Evolutionary conservation across 345 rosid genomes (phyloP), one percentile per base, ranked within the genome.

Genomic region (Noccaea bulbosa): DNA sequence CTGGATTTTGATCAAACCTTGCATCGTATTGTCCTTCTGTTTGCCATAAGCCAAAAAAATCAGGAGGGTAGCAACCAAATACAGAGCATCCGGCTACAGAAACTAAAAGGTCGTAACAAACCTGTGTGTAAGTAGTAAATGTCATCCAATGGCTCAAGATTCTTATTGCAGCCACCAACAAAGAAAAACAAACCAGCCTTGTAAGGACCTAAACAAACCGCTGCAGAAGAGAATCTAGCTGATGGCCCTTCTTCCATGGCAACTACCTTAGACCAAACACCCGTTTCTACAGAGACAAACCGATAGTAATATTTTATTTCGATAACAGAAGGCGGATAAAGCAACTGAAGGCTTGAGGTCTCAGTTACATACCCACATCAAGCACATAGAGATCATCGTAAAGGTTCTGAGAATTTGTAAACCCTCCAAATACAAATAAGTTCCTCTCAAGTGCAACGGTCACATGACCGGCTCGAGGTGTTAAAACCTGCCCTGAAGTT

Each of bases 381-480:
- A 94, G 93, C 84, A 88, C 79, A 67, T 87, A 80, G 7, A 91
- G 80, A 75, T 91, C 98, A 76, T 86, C 84, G 7, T 88, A 89
- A 12, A 89, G 84, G 67, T 86, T 84, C 75, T 89, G 97, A 41
- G 93, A 85, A 72, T 88, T 86, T 0, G 97, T 85, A 79, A 85
- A 91, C 79, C 99, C 98, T 70, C 99, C 99, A 78, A 89, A 94
- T 33, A 94, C 97, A 81, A 85, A 83, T 69, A 94, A 82, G 72
- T 84, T 81, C 83, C 85, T 89, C 78, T 96, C 89, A 61, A 87
- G 73, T 62, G 92, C 81, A 83, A 88, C 80, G 34, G 97, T 83
- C 6, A 90, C 82, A 80, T 94, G 98, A 10, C 98, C 98, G 44
- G 98, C 98, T 78, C 99, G 89, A 62, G 99, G 93, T 58, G 98